Base-by-base conservation (phyloP, 1,139 yeast species). In the Diutina sp. region DNA sequence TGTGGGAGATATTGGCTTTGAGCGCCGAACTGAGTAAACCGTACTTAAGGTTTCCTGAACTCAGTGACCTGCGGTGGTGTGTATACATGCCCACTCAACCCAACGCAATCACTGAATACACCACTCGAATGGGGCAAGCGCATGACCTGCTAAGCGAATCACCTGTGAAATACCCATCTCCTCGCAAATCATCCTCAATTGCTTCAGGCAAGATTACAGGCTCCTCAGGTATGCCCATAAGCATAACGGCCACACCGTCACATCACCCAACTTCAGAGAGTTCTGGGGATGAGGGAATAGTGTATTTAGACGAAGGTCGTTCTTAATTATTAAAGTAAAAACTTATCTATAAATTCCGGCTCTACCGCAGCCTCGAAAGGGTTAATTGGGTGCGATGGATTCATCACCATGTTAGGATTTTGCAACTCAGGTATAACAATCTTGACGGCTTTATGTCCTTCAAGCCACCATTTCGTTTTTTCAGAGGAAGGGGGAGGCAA, bases 401-500 rank as follows among this genome's bases (percentile, higher is more conserved):
- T 51, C 12, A 41, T 51, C n/a, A 41, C 41, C 9, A 35, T 16
- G 54, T 51, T 38, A 9, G 18, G 32, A 8, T 51, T 51, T n/a
- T 51, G 54, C 52, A 78, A 64, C 57, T 76, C 78, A 3, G 73
- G 70, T 16, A 82, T 76, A 5, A 67, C 65, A 6, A 91, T 85
- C 65, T 84, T 89, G 1, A 91, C 93, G 6, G 87, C 78, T 61
- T 80, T 80, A 0, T 95, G 93, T 9, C 84, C 85, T 16, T 84
- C 84, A 47, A 90, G 76, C 99, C 99, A 93, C 99, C 99, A 93
- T 68, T 90, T 89, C 44, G 78, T 72, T 14, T 73, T 68, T 57
- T 89, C 96, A 0, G 95, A 82, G 60, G 96, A 87, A 21, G 99
- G 99, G 0, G 97, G 89, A 1, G 97, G 97, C 12, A 50, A 50